These are phyloP conservation scores for Neurospora pannonica DNA, from an alignment of 495 filamentous ascomycete species.

Conservation along the genomic window DNA sequence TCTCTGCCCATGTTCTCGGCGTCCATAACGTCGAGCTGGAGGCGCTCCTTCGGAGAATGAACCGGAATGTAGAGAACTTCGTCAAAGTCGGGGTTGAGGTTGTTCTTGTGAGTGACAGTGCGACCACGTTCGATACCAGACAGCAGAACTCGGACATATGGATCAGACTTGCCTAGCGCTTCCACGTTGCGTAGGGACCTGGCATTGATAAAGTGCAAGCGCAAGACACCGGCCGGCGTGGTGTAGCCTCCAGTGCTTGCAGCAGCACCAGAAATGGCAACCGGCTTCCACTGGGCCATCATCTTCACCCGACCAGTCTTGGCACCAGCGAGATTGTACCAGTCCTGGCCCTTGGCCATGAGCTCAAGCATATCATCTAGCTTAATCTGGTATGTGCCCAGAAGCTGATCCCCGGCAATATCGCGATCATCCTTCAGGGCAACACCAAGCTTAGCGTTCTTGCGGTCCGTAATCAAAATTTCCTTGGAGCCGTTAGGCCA, in stretches of 20 bases:
- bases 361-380: constrained; percentile 85
- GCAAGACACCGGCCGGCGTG: constrained; percentile 87
- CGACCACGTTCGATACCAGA: constrained; percentile 82
- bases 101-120: constrained; percentile 93
- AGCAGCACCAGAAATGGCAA: constrained; percentile 64
- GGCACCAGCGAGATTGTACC: constrained; percentile 79
- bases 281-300: constrained; percentile 88
- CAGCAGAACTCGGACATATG: constrained; percentile 79
- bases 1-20: constrained; percentile 83
- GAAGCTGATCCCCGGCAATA: constrained; percentile 65
- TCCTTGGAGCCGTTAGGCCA: constrained; percentile 88
- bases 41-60: constrained; percentile 73
- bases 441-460: constrained; percentile 76
- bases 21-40: constrained; percentile 93
- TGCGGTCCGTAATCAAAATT: constrained; percentile 85
- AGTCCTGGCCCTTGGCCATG: constrained; percentile 88
- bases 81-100: constrained; percentile 92
- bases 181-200: constrained; percentile 83
- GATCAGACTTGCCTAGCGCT: constrained; percentile 92
- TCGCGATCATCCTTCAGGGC: constrained; percentile 94
- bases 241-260: constrained; percentile 80
- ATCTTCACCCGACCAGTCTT: constrained; percentile 83
- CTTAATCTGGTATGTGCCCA: constrained; percentile 91
- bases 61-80: constrained; percentile 92
- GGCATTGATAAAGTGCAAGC: constrained; percentile 82